These are phyloP conservation scores for Histomonas meleagridis DNA, from an alignment of 208 protist species.

Conservation along the genomic window DNA sequence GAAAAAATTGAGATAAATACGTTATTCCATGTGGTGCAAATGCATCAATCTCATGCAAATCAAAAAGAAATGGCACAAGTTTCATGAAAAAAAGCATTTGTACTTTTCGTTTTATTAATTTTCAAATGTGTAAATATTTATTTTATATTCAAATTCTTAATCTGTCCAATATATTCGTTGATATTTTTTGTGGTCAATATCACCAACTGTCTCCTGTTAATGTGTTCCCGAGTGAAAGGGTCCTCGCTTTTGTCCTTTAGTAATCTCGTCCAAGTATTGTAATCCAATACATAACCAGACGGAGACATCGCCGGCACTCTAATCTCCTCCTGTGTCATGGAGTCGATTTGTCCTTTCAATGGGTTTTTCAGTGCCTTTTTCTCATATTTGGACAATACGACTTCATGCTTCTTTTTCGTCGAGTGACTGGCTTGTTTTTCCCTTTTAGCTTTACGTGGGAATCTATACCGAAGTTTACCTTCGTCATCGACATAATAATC, in stretches of 20 bases:
- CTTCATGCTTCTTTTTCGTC: not conserved
- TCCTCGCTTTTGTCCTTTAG: not conserved
- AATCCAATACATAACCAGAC: not conserved
- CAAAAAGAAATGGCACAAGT: no score
- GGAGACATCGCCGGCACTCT: not conserved
- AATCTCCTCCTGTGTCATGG: not conserved
- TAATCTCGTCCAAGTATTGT: not conserved
- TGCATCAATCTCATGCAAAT: no score
- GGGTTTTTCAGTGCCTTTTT: not conserved
- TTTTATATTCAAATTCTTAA: not conserved
- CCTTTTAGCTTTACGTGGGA: not conserved
- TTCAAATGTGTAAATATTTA: not conserved
- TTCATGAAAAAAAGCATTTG: no score
- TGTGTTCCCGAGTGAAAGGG: not conserved
- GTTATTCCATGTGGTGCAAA: no score
- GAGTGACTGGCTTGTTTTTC: not conserved
- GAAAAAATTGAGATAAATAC: no score
- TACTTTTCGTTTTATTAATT: no score
- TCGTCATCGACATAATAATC: slow-evolving; percentile 6
- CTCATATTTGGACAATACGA: not conserved
- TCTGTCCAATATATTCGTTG: not conserved
- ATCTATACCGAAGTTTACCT: not conserved
- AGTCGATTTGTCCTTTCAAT: not conserved
- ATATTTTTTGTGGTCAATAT: slow-evolving; percentile 7
- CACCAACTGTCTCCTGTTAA: not conserved